Conservation (phyloP, 495 filamentous ascomycete species). For the Podospora anserina region DNA sequence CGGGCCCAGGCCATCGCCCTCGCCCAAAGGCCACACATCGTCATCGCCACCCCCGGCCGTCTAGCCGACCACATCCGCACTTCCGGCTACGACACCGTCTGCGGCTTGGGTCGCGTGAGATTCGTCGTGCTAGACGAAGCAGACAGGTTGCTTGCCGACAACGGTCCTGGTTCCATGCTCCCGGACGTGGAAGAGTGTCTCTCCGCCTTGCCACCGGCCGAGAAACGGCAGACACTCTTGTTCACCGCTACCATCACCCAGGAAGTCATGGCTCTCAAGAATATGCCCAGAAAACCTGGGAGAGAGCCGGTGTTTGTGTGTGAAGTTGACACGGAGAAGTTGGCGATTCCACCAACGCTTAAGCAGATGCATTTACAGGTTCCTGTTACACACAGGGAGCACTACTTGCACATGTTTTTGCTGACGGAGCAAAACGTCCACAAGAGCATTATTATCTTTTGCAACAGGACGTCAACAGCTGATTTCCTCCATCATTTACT, state of each 20-base stretch:
- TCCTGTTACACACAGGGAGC: conserved; percentile 84
- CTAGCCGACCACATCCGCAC: conserved; percentile 90
- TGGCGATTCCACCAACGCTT: conserved; percentile 75
- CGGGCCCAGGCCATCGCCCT: conserved; percentile 80
- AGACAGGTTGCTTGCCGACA: conserved; percentile 75
- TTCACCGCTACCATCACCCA: conserved; percentile 95
- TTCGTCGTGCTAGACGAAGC: conserved; percentile 96
- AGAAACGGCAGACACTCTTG: conserved; percentile 81
- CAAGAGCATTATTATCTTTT: conserved; percentile 85
- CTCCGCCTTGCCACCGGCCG: conserved; percentile 64
- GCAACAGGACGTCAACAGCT: conserved; percentile 86
- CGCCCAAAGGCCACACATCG: conserved; percentile 76
- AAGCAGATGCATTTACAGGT: conserved; percentile 82
- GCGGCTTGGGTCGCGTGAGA: conserved; percentile 68
- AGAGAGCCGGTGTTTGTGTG: conserved; percentile 80
- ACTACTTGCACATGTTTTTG: conserved; percentile 88
- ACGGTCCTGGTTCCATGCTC: conserved; percentile 73
- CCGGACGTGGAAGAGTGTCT: conserved; percentile 88
- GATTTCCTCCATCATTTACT: conserved; percentile 83
- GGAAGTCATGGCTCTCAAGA: conserved; percentile 83
- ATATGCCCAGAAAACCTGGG: conserved; percentile 60
- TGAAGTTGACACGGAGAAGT: conserved; percentile 73
- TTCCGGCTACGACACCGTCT: conserved; percentile 84
- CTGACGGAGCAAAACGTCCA: conserved; percentile 70
- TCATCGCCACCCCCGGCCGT: conserved; percentile 92